Conservation (phyloP, 208 protist species). For the Acanthamoeba healyi region DNA sequence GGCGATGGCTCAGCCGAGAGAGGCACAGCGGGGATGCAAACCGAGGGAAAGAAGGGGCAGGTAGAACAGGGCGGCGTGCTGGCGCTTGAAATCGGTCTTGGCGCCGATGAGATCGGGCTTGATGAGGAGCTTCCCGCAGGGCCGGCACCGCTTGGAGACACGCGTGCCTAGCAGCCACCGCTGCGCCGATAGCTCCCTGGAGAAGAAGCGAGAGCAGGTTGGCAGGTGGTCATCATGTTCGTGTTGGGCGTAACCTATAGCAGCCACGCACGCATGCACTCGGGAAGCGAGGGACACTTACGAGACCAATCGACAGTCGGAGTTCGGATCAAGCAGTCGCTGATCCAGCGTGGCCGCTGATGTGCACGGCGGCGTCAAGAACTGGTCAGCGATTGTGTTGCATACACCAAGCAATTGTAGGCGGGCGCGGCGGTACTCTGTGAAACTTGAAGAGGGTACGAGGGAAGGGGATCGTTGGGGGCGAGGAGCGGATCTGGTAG, state of each 20-base stretch:
- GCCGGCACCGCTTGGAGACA: constrained; percentile 23
- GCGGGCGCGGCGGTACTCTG: background rate
- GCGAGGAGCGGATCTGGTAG: background rate
- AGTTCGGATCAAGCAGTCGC: background rate
- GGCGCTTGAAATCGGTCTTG: constrained; percentile 64
- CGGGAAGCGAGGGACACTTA: background rate
- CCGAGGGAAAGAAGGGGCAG: background rate
- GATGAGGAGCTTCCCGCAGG: constrained; percentile 62
- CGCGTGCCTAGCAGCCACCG: background rate
- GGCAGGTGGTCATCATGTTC: too few species aligned
- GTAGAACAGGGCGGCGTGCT: constrained; percentile 56
- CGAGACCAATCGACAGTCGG: background rate
- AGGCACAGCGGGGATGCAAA: background rate
- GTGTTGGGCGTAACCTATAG: too few species aligned
- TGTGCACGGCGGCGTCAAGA: too few species aligned
- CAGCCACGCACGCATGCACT: too few species aligned
- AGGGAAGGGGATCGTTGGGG: background rate
- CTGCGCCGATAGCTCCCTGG: constrained; percentile 24
- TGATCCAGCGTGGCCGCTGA: background rate
- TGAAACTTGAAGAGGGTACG: background rate
- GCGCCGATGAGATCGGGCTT: constrained; percentile 55
- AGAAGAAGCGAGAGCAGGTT: too few species aligned
- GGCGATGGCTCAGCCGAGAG: too few species aligned
- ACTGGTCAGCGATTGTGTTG: too few species aligned
- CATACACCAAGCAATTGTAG: too few species aligned